Percentiles rank a stretch among this genome's conserved stretches.
These are phyloP conservation scores for Lyophyllum semitale DNA, from an alignment of 768 basidiomycete species.

Conservation along the genomic window DNA sequence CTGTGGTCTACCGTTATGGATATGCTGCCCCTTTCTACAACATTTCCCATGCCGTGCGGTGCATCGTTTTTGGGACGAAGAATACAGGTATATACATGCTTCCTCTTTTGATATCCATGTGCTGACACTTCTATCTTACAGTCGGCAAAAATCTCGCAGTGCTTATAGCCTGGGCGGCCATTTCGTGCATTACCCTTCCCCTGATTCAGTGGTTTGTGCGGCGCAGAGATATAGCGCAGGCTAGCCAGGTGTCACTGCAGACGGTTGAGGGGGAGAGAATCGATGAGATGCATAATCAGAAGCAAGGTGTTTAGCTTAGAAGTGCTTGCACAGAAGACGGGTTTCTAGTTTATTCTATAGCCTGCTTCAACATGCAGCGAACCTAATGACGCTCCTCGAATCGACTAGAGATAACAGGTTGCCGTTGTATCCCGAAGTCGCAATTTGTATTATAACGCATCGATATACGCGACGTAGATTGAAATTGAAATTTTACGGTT, in stretches of 20 bases:
- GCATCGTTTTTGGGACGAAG: slow-evolving; percentile 54
- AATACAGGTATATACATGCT: slow-evolving; percentile 43
- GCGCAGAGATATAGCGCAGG: slow-evolving; percentile 3
- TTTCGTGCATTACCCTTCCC: slow-evolving; percentile 22
- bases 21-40: slow-evolving; percentile 62
- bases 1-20: slow-evolving; percentile 50
- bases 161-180: slow-evolving; percentile 32
- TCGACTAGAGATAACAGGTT: too few relatives aligned
- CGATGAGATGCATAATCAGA: neutral
- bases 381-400: too few relatives aligned
- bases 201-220: slow-evolving; percentile 23
- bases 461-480: too few relatives aligned
- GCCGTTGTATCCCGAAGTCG: too few relatives aligned
- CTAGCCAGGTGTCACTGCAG: neutral
- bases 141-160: slow-evolving; percentile 56
- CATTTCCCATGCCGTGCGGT: slow-evolving; percentile 46
- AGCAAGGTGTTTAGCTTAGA: too few relatives aligned
- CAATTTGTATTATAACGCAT: too few relatives aligned
- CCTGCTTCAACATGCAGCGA: too few relatives aligned
- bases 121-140: slow-evolving; percentile 17
- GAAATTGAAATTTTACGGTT: too few relatives aligned
- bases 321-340: too few relatives aligned
- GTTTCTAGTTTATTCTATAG: too few relatives aligned
- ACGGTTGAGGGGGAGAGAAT: neutral
- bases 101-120: neutral